Evolutionary conservation across 164 flowering plant species (phyloP).

Genomic region (Echeveria elegans): DNA sequence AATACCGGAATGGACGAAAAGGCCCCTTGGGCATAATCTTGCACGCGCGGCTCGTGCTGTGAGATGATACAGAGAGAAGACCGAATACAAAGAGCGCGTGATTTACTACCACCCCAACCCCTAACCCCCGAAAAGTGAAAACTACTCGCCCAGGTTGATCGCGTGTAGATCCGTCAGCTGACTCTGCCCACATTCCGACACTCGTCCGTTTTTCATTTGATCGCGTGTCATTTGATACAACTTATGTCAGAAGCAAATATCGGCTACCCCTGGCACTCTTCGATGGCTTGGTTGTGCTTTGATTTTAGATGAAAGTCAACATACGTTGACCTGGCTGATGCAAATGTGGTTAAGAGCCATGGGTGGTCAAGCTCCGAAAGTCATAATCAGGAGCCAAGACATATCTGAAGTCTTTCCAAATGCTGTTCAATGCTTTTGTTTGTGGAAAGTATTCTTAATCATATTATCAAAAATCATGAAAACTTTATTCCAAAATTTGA

Average conservation of each 20-base stretch:
- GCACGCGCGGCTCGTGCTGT: slow-evolving; percentile 5
- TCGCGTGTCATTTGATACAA: slow-evolving; percentile 3
- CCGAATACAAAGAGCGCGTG: neutral
- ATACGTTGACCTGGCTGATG: neutral
- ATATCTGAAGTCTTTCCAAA: neutral
- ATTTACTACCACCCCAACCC: neutral
- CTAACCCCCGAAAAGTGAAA: neutral
- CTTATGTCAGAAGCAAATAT: slow-evolving; percentile 5
- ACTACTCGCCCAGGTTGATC: neutral
- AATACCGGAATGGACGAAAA: no score
- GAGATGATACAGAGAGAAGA: neutral
- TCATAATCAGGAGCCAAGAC: slow-evolving; percentile 2
- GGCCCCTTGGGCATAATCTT: neutral
- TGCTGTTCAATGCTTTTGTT: slow-evolving; percentile 1
- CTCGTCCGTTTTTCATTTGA: neutral
- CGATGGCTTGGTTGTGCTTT: slow-evolving; percentile 9
- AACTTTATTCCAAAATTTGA: slow-evolving; percentile 4
- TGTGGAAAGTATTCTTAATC: neutral
- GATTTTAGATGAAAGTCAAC: neutral
- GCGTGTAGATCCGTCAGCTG: neutral
- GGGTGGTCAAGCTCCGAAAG: slow-evolving; percentile 8
- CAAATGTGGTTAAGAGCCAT: slow-evolving; percentile 6
- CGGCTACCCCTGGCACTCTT: slow-evolving; percentile 4
- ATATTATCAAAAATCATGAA: slow-evolving; percentile 2
- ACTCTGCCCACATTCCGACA: neutral